Evolutionary conservation across 1,284 basidiomycete species (phyloP).

Genomic region (Paramarasmius palmivorus): DNA sequence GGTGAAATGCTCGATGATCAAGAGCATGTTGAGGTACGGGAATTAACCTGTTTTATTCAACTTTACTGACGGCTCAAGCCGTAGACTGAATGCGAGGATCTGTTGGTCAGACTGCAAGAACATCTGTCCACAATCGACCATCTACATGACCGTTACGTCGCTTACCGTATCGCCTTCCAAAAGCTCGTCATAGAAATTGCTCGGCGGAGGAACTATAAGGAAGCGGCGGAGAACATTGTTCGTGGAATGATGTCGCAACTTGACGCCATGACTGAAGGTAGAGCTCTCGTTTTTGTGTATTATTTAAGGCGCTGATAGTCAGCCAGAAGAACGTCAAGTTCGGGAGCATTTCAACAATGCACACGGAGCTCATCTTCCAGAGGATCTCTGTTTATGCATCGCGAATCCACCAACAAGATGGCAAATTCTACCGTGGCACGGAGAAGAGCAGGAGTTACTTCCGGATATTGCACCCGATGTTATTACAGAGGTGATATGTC

Average conservation of each 20-base stretch:
- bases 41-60: neutral
- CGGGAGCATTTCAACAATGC: conserved; percentile 70
- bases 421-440: conserved; percentile 58
- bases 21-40: conserved; percentile 62
- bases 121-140: conserved; percentile 62
- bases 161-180: conserved; percentile 70
- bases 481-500: conserved; percentile 2
- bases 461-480: conserved; percentile 26
- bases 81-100: conserved; percentile 53
- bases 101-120: conserved; percentile 54
- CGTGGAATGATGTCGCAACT: conserved; percentile 64
- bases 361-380: conserved; percentile 70
- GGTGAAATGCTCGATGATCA: conserved; percentile 71
- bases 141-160: conserved; percentile 61
- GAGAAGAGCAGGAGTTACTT: conserved; percentile 53
- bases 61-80: neutral
- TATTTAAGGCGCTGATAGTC: conserved; percentile 8
- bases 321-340: conserved; percentile 62
- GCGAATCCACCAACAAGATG: conserved; percentile 71
- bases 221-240: conserved; percentile 63
- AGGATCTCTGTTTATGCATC: conserved; percentile 74
- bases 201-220: conserved; percentile 64
- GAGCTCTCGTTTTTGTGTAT: conserved; percentile 14
- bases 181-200: conserved; percentile 72
- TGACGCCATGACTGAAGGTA: conserved; percentile 64